Percentiles rank a stretch among this genome's conserved stretches.
Conservation (phyloP, 176 grass and related monocot species). For the Puya raimondii region DNA sequence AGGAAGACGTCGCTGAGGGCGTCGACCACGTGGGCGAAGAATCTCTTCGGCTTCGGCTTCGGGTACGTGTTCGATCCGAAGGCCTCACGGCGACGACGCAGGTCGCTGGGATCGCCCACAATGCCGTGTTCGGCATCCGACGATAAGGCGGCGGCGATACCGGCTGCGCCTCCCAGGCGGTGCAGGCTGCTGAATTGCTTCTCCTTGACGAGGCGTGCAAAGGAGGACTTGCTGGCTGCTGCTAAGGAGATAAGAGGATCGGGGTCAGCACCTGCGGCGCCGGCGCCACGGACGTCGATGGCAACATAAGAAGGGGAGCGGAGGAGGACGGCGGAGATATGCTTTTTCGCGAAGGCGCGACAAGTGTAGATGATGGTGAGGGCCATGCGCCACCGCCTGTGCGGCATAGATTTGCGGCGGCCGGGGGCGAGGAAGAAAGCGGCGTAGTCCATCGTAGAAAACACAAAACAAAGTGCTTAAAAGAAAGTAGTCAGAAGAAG, state of each 20-base stretch:
- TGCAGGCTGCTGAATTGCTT: constrained; percentile 18
- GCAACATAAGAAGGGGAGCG: constrained; percentile 17
- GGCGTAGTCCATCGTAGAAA: not conserved
- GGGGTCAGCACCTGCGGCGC: not conserved
- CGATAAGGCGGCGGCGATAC: constrained; percentile 15
- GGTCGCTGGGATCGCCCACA: constrained; percentile 13
- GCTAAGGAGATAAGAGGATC: constrained; percentile 3
- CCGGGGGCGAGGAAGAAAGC: not conserved
- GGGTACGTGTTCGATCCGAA: constrained; percentile 62
- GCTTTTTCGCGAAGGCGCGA: not conserved
- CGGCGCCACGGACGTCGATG: constrained; percentile 12
- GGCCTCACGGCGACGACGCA: constrained; percentile 23
- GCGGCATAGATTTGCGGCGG: not conserved
- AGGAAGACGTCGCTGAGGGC: constrained; percentile 55
- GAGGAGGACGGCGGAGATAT: not conserved
- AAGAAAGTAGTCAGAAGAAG: not conserved
- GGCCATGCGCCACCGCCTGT: constrained; percentile 2
- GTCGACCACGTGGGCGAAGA: constrained; percentile 40
- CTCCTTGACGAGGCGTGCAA: constrained; percentile 42
- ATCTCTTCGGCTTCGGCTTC: constrained; percentile 42
- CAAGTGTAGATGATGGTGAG: not conserved
- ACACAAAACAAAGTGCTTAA: not conserved
- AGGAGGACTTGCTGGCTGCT: not conserved
- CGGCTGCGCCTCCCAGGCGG: constrained; percentile 24
- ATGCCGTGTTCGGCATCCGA: constrained; percentile 37